Percentiles rank a stretch among this genome's conserved stretches.
These are phyloP conservation scores for Termitomyces eurrhizus DNA, from an alignment of 768 basidiomycete species.

Conservation along the genomic window DNA sequence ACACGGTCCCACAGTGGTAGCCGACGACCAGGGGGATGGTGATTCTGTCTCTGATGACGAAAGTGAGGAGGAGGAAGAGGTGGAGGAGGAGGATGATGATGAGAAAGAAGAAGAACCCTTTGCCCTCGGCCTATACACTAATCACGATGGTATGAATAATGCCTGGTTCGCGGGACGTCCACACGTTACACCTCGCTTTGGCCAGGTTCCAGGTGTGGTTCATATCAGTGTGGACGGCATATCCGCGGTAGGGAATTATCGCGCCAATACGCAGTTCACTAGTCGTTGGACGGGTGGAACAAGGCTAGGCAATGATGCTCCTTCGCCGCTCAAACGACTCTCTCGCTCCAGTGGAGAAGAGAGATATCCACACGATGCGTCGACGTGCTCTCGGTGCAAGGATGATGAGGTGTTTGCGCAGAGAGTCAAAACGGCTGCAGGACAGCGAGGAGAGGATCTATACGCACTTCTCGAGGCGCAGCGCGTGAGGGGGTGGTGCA, in stretches of 20 bases:
- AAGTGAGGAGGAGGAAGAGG: constrained; percentile 18
- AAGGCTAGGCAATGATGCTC: constrained; percentile 5
- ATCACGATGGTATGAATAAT: constrained; percentile 12
- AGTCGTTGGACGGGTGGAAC: constrained; percentile 9
- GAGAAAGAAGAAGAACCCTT: constrained; percentile 13
- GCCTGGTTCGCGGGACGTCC: constrained; percentile 16
- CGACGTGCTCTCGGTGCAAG: constrained; percentile 4
- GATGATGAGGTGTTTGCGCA: background rate
- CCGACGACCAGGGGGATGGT: background rate
- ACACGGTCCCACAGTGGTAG: background rate
- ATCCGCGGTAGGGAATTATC: background rate
- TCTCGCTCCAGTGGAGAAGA: background rate
- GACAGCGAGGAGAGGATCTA: background rate
- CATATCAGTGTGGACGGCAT: background rate
- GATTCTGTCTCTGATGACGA: constrained; percentile 8
- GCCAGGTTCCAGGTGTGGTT: background rate
- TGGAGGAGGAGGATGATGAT: no score
- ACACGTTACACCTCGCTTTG: background rate
- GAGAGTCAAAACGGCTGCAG: background rate
- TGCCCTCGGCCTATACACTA: constrained; percentile 4
- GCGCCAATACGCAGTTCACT: constrained; percentile 6
- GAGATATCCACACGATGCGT: constrained; percentile 1
- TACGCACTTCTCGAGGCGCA: background rate
- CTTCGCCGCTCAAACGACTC: background rate
- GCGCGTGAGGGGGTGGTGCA: constrained; percentile 28